phyloP scores from a whole-genome alignment of 179 eudicot species.

The Sideroxylon spinosum region DNA sequence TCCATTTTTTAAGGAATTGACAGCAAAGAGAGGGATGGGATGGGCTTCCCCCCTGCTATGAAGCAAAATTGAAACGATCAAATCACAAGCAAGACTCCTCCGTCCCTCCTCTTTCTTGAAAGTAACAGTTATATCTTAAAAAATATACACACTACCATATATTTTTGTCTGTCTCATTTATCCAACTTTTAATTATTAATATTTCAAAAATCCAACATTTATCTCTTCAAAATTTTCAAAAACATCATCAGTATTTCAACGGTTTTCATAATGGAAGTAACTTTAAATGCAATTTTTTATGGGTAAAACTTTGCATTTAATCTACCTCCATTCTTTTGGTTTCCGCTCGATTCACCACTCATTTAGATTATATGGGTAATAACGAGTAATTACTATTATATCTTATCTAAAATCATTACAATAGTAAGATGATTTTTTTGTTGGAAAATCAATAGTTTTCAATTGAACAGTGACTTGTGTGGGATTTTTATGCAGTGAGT shows the following conservation, averaged over 20 bases:
- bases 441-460: too few relatives aligned
- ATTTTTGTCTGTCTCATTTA: slow-evolving; percentile 8
- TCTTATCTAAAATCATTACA: too few relatives aligned
- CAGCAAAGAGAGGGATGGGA: slow-evolving; percentile 36
- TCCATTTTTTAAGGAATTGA: slow-evolving; percentile 49
- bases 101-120: slow-evolving; percentile 19
- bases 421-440: too few relatives aligned
- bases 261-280: background rate
- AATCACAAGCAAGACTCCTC: slow-evolving; percentile 30
- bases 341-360: too few relatives aligned
- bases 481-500: too few relatives aligned
- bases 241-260: background rate
- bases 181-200: background rate
- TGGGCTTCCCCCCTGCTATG: slow-evolving; percentile 23
- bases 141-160: too few relatives aligned
- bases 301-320: background rate
- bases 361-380: too few relatives aligned
- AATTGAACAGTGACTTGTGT: too few relatives aligned
- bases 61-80: slow-evolving; percentile 31
- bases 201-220: background rate
- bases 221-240: background rate
- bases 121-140: slow-evolving; percentile 29
- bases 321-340: too few relatives aligned
- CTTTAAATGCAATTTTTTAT: background rate
- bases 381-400: too few relatives aligned